Evolutionary conservation across 2,329 filamentous ascomycete species (phyloP).

Genomic region (Endocalyx cinctus): DNA sequence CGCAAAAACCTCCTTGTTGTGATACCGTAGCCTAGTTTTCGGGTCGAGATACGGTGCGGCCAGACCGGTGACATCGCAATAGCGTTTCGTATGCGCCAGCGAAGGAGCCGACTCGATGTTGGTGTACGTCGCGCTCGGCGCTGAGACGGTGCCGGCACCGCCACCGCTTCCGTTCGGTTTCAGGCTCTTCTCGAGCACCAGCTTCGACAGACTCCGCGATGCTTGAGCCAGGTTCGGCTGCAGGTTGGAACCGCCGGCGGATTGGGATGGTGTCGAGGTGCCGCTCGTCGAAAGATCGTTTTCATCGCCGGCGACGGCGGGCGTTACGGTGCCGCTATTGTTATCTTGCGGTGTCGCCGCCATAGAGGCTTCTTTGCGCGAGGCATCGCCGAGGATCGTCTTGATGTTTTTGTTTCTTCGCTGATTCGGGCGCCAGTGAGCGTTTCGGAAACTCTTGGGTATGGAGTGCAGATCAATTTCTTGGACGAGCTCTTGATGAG

Average conservation of each 20-base stretch:
- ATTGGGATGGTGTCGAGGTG: constrained; percentile 50
- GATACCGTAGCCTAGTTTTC: constrained; percentile 88
- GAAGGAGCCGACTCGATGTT: constrained; percentile 95
- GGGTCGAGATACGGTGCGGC: constrained; percentile 91
- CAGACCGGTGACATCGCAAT: constrained; percentile 93
- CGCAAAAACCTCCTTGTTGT: constrained; percentile 87
- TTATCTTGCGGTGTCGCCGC: constrained; percentile 76
- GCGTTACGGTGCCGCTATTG: constrained; percentile 70
- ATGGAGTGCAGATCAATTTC: constrained; percentile 84
- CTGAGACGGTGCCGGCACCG: constrained; percentile 39
- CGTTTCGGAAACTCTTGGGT: constrained; percentile 85
- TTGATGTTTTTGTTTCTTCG: constrained; percentile 99
- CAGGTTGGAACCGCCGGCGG: constrained; percentile 25
- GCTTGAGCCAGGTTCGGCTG: constrained; percentile 81
- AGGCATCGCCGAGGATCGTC: constrained; percentile 85
- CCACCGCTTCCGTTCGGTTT: constrained; percentile 33
- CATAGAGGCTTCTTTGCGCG: constrained; percentile 83
- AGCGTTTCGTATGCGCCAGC: constrained; percentile 77
- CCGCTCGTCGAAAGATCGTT: constrained; percentile 53
- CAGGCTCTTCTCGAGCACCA: constrained; percentile 81
- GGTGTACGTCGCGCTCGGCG: constrained; percentile 80
- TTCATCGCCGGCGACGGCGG: constrained; percentile 39
- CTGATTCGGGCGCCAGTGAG: constrained; percentile 85
- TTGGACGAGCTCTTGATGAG: constrained; percentile 83
- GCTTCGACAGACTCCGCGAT: constrained; percentile 76